phyloP scores from a whole-genome alignment of 176 grass and related monocot genomes.

The Juncus effusus region DNA sequence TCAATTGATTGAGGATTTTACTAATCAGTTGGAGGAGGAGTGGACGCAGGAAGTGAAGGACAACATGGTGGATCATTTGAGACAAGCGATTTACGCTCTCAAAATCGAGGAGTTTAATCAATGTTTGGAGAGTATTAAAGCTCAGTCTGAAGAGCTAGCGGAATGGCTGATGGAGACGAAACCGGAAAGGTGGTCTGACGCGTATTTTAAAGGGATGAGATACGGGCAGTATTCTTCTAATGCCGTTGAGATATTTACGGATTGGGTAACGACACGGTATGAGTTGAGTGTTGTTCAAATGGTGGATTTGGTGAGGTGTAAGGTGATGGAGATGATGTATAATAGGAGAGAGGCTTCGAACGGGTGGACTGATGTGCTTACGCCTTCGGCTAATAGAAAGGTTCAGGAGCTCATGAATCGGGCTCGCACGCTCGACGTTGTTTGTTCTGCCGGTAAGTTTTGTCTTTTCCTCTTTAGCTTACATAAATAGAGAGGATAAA shows the following conservation, averaged over 20 bases:
- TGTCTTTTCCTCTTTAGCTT: background rate
- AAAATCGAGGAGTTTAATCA: slow-evolving; percentile 73
- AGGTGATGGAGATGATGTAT: slow-evolving; percentile 97
- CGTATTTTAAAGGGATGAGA: slow-evolving; percentile 66
- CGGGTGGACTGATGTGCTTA: slow-evolving; percentile 57
- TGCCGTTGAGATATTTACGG: slow-evolving; percentile 47
- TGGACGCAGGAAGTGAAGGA: slow-evolving; percentile 75
- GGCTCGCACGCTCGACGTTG: slow-evolving; percentile 60
- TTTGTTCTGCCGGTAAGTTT: slow-evolving; percentile 42
- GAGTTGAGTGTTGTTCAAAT: slow-evolving; percentile 88
- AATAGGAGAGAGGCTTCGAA: slow-evolving; percentile 58
- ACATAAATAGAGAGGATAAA: background rate
- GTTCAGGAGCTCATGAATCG: slow-evolving; percentile 72
- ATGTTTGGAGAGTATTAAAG: slow-evolving; percentile 61
- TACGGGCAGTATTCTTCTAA: slow-evolving; percentile 69
- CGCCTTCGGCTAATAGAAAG: slow-evolving; percentile 61
- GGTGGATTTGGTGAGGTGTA: slow-evolving; percentile 76
- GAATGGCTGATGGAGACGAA: slow-evolving; percentile 85
- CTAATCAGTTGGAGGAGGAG: slow-evolving; percentile 52
- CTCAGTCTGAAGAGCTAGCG: slow-evolving; percentile 66
- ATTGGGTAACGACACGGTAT: slow-evolving; percentile 66
- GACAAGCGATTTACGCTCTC: slow-evolving; percentile 63
- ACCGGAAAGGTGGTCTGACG: slow-evolving; percentile 92
- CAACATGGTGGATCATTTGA: slow-evolving; percentile 66
- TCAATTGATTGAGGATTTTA: slow-evolving; percentile 80